These are phyloP conservation scores for Diaporthe sp. DNA, from an alignment of 2,329 filamentous ascomycete genomes.

Conservation along the genomic window DNA sequence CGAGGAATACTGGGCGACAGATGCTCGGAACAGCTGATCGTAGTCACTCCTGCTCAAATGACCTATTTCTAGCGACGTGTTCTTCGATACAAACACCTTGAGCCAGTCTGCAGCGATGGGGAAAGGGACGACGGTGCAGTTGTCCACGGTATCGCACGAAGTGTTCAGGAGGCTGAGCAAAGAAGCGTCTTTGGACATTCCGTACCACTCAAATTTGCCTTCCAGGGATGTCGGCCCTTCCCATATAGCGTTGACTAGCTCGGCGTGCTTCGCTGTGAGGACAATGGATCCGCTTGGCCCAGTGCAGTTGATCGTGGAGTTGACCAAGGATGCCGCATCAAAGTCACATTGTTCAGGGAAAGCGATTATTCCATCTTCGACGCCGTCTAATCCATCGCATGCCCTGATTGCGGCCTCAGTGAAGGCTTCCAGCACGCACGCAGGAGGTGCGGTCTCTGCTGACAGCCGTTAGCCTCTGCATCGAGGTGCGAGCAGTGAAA, in stretches of 20 bases:
- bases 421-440: slow-evolving; percentile 55
- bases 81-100: slow-evolving; percentile 25
- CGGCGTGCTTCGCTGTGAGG: slow-evolving; percentile 22
- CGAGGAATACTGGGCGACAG: slow-evolving; percentile 23
- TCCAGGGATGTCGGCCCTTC: neutral
- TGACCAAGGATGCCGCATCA: slow-evolving; percentile 47
- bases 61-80: slow-evolving; percentile 10
- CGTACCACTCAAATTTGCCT: slow-evolving; percentile 24
- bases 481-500: neutral
- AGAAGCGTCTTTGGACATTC: slow-evolving; percentile 22
- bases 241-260: slow-evolving; percentile 28
- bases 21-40: slow-evolving; percentile 11
- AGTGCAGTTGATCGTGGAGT: slow-evolving; percentile 44
- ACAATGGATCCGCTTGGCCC: slow-evolving; percentile 26
- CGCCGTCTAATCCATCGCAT: slow-evolving; percentile 64
- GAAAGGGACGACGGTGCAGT: slow-evolving; percentile 3
- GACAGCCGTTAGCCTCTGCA: slow-evolving; percentile 43
- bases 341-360: slow-evolving; percentile 52
- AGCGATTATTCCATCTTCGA: slow-evolving; percentile 56
- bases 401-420: slow-evolving; percentile 52
- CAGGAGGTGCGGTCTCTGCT: slow-evolving; percentile 55
- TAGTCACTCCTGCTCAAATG: neutral
- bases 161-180: neutral
- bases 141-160: neutral
- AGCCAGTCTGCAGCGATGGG: slow-evolving; percentile 20